Evolutionary conservation across 75 land plant genomes (phyloP).

Genomic region (Ceratopteris richardii): DNA sequence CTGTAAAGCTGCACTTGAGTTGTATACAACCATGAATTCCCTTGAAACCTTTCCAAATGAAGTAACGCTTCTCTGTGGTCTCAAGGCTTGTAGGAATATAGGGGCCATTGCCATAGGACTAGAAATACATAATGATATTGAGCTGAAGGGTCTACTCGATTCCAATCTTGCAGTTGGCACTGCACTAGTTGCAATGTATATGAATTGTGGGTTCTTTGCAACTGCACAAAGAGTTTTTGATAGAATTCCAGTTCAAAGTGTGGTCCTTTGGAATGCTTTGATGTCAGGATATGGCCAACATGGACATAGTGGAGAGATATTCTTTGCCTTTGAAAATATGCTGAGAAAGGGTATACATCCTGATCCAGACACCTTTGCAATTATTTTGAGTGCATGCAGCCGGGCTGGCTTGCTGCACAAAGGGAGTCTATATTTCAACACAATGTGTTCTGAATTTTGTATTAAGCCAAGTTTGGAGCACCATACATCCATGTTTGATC

Average conservation of each 20-base stretch:
- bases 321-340: too few species aligned
- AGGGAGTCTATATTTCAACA: too few species aligned
- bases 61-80: conserved; percentile 35
- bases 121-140: conserved; percentile 15
- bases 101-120: conserved; percentile 6
- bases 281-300: conserved; percentile 27
- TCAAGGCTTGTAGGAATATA: conserved; percentile 35
- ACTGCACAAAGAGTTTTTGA: conserved; percentile 28
- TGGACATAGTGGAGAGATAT: conserved; percentile 1
- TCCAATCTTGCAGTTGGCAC: conserved; percentile 1
- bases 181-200: conserved; percentile 22
- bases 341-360: too few species aligned
- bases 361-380: too few species aligned
- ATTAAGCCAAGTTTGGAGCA: too few species aligned
- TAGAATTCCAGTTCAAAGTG: conserved; percentile 17
- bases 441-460: too few species aligned
- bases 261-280: conserved; percentile 22
- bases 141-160: conserved; percentile 4
- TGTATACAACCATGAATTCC: conserved; percentile 14
- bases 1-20: conserved; percentile 26
- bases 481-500: too few species aligned
- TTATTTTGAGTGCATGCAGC: too few species aligned
- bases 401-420: too few species aligned
- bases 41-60: conserved; percentile 16
- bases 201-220: conserved; percentile 4